phyloP scores from a whole-genome alignment of 495 filamentous ascomycete species.

The Neurospora sp. region DNA sequence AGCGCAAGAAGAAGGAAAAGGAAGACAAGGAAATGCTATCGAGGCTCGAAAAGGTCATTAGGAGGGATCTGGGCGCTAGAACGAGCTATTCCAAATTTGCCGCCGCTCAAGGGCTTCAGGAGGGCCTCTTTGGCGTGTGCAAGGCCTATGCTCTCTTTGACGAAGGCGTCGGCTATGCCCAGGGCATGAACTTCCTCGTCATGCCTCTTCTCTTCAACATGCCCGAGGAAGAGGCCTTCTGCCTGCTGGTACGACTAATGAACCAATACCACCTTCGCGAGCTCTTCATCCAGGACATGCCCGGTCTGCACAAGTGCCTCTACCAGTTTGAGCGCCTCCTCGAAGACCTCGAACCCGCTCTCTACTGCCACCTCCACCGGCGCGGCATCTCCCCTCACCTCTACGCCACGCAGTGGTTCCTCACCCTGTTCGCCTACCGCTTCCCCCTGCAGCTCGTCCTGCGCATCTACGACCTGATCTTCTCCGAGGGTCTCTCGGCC shows the following conservation, averaged over 20 bases:
- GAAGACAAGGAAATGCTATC: conserved; percentile 59
- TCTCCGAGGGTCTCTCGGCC: conserved; percentile 86
- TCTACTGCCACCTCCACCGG: conserved; percentile 90
- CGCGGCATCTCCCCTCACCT: conserved; percentile 81
- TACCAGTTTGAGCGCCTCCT: conserved; percentile 93
- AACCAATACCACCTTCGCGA: conserved; percentile 90
- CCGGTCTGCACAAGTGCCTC: conserved; percentile 82
- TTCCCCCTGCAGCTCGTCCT: conserved; percentile 95
- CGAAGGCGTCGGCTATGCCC: conserved; percentile 89
- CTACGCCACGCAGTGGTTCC: conserved; percentile 98
- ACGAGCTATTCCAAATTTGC: conserved; percentile 96
- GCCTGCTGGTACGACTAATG: conserved; percentile 88
- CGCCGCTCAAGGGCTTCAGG: conserved; percentile 78
- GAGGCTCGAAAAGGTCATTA: conserved; percentile 87
- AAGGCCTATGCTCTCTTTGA: conserved; percentile 98
- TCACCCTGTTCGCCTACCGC: conserved; percentile 97
- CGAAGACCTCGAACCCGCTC: conserved; percentile 86
- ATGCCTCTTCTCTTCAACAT: conserved; percentile 99
- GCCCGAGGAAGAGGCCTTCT: conserved; percentile 96
- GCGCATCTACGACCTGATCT: conserved; percentile 91
- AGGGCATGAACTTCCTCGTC: conserved; percentile 97
- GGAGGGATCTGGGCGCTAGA: conserved; percentile 77
- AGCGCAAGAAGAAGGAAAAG: conserved; percentile 63
- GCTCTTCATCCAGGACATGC: conserved; percentile 94
- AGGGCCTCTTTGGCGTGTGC: conserved; percentile 87